Conservation (phyloP, 805 yeast species). For the Myxozyma geophila region DNA sequence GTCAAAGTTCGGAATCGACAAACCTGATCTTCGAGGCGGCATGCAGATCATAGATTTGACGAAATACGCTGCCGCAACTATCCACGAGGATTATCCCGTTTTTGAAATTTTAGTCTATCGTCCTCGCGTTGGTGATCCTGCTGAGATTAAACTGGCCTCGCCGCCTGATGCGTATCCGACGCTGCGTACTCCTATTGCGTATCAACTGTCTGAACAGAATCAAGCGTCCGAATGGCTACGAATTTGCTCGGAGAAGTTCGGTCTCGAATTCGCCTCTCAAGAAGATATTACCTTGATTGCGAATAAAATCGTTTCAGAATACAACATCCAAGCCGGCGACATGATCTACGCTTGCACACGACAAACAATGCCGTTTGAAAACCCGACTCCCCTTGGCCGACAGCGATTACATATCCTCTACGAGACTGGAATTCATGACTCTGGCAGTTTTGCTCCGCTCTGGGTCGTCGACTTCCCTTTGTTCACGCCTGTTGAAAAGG, state of each 20-base stretch:
- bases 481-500: slow-evolving; percentile 71
- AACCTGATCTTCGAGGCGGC: slow-evolving; percentile 76
- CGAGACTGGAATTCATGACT: slow-evolving; percentile 39
- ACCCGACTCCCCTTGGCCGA: slow-evolving; percentile 92
- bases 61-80: slow-evolving; percentile 46
- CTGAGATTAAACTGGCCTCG: slow-evolving; percentile 36
- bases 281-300: slow-evolving; percentile 14
- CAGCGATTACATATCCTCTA: slow-evolving; percentile 75
- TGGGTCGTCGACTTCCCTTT: slow-evolving; percentile 96
- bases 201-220: background rate
- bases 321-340: slow-evolving; percentile 64
- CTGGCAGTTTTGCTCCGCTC: slow-evolving; percentile 18
- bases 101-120: slow-evolving; percentile 74
- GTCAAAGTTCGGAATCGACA: slow-evolving; percentile 82
- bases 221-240: slow-evolving; percentile 42
- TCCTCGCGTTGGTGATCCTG: background rate
- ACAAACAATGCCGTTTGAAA: slow-evolving; percentile 72
- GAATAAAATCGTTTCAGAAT: background rate
- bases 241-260: slow-evolving; percentile 3
- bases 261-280: slow-evolving; percentile 4
- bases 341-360: slow-evolving; percentile 80
- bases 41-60: slow-evolving; percentile 53
- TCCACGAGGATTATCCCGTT: slow-evolving; percentile 60
- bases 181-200: slow-evolving; percentile 15
- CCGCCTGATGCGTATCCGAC: slow-evolving; percentile 25